phyloP scores from a whole-genome alignment of 176 grass and related monocot species.

The Musa schizocarpa region DNA sequence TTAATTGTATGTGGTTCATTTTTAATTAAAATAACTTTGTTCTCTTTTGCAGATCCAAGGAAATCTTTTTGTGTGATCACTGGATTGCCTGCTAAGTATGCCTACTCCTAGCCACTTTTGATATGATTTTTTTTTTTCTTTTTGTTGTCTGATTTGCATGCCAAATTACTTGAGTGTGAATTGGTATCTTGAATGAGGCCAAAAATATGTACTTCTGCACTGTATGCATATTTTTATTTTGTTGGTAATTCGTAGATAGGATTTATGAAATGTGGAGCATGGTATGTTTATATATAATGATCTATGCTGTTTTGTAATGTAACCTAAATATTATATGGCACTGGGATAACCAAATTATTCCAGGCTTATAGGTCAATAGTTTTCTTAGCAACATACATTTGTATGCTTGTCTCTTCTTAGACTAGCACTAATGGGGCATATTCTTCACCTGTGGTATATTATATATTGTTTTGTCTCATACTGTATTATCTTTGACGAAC shows the following conservation, averaged over 20 bases:
- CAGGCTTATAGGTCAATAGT: background rate
- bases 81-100: slow-evolving; percentile 81
- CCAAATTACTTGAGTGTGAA: background rate
- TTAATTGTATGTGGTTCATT: background rate
- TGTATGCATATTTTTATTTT: background rate
- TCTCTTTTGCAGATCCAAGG: slow-evolving; percentile 51
- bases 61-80: slow-evolving; percentile 69
- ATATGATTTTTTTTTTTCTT: background rate
- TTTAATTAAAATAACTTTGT: background rate
- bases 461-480: too few species aligned
- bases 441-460: too few species aligned
- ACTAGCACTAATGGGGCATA: too few species aligned
- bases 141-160: background rate
- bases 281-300: background rate
- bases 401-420: too few species aligned
- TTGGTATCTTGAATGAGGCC: background rate
- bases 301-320: background rate
- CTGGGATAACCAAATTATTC: background rate
- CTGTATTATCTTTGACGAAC: too few species aligned
- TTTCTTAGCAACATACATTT: background rate
- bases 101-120: slow-evolving; percentile 1
- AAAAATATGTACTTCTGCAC: background rate
- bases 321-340: too few species aligned
- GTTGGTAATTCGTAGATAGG: background rate
- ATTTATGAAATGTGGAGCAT: background rate